Conservation (phyloP, 345 rosid genomes). For the Linum usitatissimum region DNA sequence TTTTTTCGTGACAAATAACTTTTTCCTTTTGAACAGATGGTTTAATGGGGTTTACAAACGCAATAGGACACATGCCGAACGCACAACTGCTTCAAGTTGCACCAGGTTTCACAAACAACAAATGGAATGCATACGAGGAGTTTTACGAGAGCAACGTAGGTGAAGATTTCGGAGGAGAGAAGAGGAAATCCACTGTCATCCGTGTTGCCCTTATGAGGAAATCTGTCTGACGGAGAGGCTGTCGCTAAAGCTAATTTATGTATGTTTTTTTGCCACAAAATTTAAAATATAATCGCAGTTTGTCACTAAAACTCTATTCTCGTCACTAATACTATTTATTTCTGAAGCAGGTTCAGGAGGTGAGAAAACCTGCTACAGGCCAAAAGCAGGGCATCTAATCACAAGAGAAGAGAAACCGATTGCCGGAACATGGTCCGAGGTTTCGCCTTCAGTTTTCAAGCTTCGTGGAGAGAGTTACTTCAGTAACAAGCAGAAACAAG, state of each 20-base stretch:
- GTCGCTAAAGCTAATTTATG: neutral
- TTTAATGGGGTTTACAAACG: conserved; percentile 26
- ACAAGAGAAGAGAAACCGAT: conserved; percentile 41
- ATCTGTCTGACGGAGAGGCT: neutral
- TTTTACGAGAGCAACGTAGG: conserved; percentile 46
- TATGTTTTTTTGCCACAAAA: neutral
- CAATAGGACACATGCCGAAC: conserved; percentile 32
- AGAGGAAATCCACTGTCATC: conserved; percentile 17
- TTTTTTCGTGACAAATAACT: neutral
- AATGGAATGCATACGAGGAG: conserved; percentile 45
- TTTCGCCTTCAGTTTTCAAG: conserved; percentile 60
- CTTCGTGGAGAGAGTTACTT: conserved; percentile 57
- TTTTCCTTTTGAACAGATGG: conserved; percentile 30
- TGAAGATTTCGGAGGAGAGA: conserved; percentile 31
- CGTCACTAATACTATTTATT: no score
- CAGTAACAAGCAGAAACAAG: conserved; percentile 74
- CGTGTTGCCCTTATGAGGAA: neutral
- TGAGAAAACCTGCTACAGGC: conserved; percentile 41
- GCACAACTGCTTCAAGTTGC: conserved; percentile 69
- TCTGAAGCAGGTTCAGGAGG: conserved; percentile 37
- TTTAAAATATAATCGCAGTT: no score
- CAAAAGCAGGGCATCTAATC: conserved; percentile 45
- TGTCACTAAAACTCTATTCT: no score
- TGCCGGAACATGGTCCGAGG: conserved; percentile 51
- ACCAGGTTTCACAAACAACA: conserved; percentile 40